Conservation (phyloP, 345 rosid genomes). For the Boechera stricta region DNA sequence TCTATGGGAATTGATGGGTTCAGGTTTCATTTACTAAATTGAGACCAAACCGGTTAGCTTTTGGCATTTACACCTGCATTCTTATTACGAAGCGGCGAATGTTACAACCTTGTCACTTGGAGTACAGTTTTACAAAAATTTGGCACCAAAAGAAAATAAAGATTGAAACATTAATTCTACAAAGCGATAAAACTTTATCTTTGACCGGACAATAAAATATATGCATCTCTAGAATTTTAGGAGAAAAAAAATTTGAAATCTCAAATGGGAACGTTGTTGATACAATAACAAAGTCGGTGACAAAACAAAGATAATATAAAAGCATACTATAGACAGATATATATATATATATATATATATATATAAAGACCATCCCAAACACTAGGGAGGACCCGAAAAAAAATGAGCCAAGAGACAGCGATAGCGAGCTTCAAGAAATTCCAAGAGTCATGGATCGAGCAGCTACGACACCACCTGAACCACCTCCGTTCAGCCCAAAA, state of each 20-base stretch:
- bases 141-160: neutral
- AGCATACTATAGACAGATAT: constrained; percentile 4
- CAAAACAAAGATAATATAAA: constrained; percentile 1
- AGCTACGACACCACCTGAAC: constrained; percentile 55
- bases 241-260: neutral
- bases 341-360: neutral
- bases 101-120: neutral
- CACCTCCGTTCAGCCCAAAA: constrained; percentile 58
- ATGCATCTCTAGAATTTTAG: neutral
- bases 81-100: neutral
- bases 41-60: neutral
- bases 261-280: neutral
- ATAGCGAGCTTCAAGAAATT: constrained; percentile 53
- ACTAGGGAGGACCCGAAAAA: constrained; percentile 13
- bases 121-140: neutral
- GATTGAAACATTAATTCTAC: neutral
- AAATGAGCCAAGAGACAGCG: constrained; percentile 44
- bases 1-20: neutral
- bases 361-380: neutral
- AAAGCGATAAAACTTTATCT: constrained; percentile 20
- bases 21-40: neutral
- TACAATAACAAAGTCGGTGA: constrained; percentile 28
- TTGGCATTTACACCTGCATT: neutral
- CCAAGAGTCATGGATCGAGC: constrained; percentile 66
- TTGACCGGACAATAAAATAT: constrained; percentile 3